These are phyloP conservation scores for Tuber magnatum DNA, from an alignment of 495 filamentous ascomycete species.

Conservation along the genomic window DNA sequence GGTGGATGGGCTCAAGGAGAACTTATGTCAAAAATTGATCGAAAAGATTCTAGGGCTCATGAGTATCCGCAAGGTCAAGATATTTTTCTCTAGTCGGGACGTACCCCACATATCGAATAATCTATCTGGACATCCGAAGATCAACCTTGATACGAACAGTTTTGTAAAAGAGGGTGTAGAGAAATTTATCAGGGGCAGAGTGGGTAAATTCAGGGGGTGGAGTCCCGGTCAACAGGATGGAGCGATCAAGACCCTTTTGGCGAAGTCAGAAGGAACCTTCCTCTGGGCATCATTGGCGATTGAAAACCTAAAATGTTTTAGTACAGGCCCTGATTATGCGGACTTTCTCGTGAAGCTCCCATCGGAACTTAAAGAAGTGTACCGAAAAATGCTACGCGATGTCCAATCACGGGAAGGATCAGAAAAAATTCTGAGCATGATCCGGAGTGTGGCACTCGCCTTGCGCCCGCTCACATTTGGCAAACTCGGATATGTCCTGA, in stretches of 20 bases:
- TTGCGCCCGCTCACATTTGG: neutral
- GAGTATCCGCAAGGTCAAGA: neutral
- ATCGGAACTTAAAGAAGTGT: neutral
- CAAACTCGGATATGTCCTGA: neutral
- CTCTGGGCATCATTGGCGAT: neutral
- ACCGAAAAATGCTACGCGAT: neutral
- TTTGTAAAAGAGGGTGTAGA: neutral
- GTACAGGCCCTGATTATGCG: neutral
- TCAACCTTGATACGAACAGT: neutral
- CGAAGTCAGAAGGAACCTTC: neutral
- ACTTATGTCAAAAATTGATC: neutral
- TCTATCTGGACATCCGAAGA: fast-evolving
- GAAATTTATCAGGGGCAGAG: neutral
- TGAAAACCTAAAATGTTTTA: neutral
- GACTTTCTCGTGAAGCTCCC: neutral
- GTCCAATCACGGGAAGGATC: neutral
- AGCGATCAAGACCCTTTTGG: neutral
- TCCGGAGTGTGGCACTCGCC: neutral
- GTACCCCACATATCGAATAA: neutral
- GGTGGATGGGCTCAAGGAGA: neutral
- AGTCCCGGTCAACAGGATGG: fast-evolving
- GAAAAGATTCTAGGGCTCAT: neutral
- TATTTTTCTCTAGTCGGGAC: neutral
- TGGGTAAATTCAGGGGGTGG: neutral
- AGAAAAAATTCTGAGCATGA: neutral